These are phyloP conservation scores for Septoria petroselini DNA, from an alignment of 2,329 filamentous ascomycete genomes.

Conservation along the genomic window DNA sequence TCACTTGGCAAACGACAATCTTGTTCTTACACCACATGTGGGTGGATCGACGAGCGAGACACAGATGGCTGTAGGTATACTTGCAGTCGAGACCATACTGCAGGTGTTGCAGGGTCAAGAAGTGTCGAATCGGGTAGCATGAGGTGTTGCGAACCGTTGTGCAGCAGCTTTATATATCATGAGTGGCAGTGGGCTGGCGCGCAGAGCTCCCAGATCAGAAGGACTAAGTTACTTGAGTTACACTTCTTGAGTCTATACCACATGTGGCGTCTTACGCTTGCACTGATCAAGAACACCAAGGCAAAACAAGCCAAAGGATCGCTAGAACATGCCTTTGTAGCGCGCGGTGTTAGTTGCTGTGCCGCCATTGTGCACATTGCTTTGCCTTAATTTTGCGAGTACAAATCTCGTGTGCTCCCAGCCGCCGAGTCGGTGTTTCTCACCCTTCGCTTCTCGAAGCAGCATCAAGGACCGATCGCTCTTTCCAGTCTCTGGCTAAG, in stretches of 20 bases:
- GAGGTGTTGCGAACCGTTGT: not conserved
- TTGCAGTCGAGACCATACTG: conserved; percentile 37
- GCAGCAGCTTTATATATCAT: not conserved
- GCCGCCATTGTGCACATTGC: not conserved
- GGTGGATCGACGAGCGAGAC: conserved; percentile 46
- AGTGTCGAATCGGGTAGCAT: conserved; percentile 20
- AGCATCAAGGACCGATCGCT: too few species aligned
- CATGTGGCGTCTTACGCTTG: not conserved
- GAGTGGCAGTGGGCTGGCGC: not conserved
- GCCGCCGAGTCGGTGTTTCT: too few species aligned
- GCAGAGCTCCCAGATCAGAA: not conserved
- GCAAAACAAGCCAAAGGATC: not conserved
- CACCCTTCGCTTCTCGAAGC: too few species aligned
- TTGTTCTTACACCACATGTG: conserved; percentile 47
- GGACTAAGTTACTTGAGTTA: not conserved
- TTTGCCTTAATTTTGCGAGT: too few species aligned
- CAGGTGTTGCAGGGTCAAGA: conserved; percentile 19
- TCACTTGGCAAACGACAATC: conserved; percentile 28
- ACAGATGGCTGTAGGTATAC: conserved; percentile 39
- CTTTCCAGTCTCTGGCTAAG: not conserved
- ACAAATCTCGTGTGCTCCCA: too few species aligned
- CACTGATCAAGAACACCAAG: not conserved
- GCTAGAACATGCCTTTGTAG: not conserved
- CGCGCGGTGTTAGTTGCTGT: not conserved
- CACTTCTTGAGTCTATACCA: not conserved